phyloP scores from a whole-genome alignment of 306 rosid genomes.

The Carpinus fangiana region DNA sequence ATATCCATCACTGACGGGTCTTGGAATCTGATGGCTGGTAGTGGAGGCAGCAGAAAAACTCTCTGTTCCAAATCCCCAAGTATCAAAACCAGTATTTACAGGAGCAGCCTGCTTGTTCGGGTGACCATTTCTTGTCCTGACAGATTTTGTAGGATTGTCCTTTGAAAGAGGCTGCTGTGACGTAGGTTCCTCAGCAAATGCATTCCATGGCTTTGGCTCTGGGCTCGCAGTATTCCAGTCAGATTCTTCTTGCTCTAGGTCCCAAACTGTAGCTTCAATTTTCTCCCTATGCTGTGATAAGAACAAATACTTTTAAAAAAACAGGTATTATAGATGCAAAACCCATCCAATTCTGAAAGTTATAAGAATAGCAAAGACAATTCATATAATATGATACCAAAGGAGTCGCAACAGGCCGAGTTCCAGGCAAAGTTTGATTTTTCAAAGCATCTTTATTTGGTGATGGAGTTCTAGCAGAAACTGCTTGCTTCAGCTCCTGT shows the following conservation, averaged over 20 bases:
- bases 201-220: conserved; percentile 74
- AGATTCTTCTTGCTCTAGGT: conserved; percentile 49
- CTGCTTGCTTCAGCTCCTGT: conserved; percentile 87
- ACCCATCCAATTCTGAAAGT: conserved; percentile 6
- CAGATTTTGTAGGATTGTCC: conserved; percentile 60
- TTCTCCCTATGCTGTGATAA: conserved; percentile 21
- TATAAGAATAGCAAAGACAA: conserved; percentile 6
- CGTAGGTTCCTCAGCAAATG: conserved; percentile 66
- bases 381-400: conserved; percentile 38
- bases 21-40: conserved; percentile 50
- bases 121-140: conserved; percentile 60
- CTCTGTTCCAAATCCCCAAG: conserved; percentile 86
- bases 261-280: conserved; percentile 38
- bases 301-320: neutral
- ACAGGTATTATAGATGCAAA: conserved; percentile 14
- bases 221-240: conserved; percentile 52
- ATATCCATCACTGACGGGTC: conserved; percentile 47
- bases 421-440: conserved; percentile 45
- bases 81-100: conserved; percentile 49
- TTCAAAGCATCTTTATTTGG: conserved; percentile 55
- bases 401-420: conserved; percentile 43
- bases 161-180: conserved; percentile 41
- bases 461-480: conserved; percentile 69
- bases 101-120: conserved; percentile 53
- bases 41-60: conserved; percentile 56